These are phyloP conservation scores for Aspergillus diversus DNA, from an alignment of 495 filamentous ascomycete species.

Conservation along the genomic window DNA sequence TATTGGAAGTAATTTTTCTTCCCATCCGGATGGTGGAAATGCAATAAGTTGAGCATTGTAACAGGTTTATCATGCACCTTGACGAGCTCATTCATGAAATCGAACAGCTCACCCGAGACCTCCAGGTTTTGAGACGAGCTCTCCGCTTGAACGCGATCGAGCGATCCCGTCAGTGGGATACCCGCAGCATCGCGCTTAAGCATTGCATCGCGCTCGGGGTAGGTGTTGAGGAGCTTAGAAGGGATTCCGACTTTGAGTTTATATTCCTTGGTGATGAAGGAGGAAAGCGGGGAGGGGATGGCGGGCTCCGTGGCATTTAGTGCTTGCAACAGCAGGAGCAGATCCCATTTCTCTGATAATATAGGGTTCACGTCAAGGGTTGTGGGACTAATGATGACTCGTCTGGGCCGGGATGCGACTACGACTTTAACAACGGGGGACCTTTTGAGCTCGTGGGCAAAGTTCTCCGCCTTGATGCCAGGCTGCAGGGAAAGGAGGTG, in stretches of 20 bases:
- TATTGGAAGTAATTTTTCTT: conserved; percentile 61
- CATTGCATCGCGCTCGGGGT: conserved; percentile 46
- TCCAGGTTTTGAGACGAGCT: conserved; percentile 56
- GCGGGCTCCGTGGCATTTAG: conserved; percentile 20
- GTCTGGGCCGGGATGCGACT: conserved; percentile 43
- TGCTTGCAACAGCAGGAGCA: conserved; percentile 51
- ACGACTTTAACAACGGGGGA: conserved; percentile 41
- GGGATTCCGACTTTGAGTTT: conserved; percentile 59
- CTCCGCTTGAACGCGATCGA: conserved; percentile 33
- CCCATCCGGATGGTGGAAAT: conserved; percentile 55
- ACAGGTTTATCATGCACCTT: conserved; percentile 50
- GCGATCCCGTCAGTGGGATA: conserved; percentile 45
- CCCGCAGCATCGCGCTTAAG: conserved; percentile 44
- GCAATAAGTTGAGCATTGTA: conserved; percentile 70
- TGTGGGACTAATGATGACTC: conserved; percentile 57
- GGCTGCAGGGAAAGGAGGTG: conserved; percentile 46
- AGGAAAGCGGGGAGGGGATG: conserved; percentile 41
- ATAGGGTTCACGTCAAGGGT: conserved; percentile 43
- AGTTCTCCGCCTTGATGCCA: conserved; percentile 19
- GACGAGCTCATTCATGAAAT: conserved; percentile 48
- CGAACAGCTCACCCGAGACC: conserved; percentile 50
- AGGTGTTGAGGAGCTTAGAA: conserved; percentile 50
- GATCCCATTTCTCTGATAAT: conserved; percentile 60
- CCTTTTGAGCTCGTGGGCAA: conserved; percentile 31
- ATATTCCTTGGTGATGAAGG: conserved; percentile 43